phyloP scores from a whole-genome alignment of 495 filamentous ascomycete genomes.

The Neurospora sp. region DNA sequence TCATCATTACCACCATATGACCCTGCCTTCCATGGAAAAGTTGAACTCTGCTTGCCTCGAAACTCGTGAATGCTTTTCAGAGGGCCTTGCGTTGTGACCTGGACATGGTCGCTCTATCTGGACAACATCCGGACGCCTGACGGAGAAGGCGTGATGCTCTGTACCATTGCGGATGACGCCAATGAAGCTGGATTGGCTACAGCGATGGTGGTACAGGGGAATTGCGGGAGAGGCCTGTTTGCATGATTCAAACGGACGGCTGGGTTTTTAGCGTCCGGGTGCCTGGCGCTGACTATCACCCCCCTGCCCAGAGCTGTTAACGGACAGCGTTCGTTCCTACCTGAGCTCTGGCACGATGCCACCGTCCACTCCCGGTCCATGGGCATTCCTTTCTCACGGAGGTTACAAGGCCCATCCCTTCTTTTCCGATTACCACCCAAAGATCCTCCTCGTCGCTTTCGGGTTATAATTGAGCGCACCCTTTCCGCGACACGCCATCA shows the following conservation, averaged over 20 bases:
- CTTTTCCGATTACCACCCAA: not conserved
- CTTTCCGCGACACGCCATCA: not conserved
- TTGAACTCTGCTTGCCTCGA: not conserved
- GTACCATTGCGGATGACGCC: not conserved
- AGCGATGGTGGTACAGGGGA: not conserved
- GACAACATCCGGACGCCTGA: not conserved
- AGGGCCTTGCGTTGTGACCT: not conserved
- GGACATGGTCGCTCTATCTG: not conserved
- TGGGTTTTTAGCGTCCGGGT: conserved; percentile 4
- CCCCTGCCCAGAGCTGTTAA: not conserved
- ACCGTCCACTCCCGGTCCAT: conserved; percentile 4
- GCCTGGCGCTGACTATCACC: not conserved
- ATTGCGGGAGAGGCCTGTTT: not conserved
- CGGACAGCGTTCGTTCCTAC: conserved; percentile 6
- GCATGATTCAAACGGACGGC: conserved; percentile 1
- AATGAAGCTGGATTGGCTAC: not conserved
- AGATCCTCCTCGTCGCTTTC: conserved; percentile 2
- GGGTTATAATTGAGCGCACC: not conserved
- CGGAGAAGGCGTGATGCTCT: not conserved
- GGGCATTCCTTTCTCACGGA: not conserved
- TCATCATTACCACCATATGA: not conserved
- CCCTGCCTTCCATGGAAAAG: not conserved
- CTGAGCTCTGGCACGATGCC: conserved; percentile 6
- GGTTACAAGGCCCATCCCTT: not conserved
- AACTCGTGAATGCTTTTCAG: not conserved